Conservation (phyloP, 2,329 filamentous ascomycete species). For the Colletotrichum lentis region DNA sequence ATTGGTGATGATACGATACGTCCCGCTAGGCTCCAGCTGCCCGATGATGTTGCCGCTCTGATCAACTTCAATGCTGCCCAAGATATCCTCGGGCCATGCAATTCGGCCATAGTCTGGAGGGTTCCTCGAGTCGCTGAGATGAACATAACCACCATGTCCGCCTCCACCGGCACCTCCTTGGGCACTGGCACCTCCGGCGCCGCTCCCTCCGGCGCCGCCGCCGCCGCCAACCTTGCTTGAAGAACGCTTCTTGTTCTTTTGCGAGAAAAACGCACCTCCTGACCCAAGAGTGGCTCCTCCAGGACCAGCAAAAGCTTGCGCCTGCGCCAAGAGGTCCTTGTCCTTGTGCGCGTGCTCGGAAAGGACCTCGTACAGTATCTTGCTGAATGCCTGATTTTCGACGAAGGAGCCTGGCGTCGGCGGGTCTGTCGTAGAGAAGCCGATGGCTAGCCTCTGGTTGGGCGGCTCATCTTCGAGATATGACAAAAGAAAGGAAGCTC, state of each 20-base stretch:
- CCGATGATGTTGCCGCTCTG: constrained; percentile 64
- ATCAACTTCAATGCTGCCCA: constrained; percentile 73
- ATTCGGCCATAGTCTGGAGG: constrained; percentile 73
- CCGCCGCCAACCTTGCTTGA: constrained; percentile 50
- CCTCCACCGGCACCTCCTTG: constrained; percentile 69
- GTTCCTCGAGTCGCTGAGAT: constrained; percentile 70
- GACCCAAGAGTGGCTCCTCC: constrained; percentile 63
- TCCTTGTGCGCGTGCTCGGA: constrained; percentile 64
- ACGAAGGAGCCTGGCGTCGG: constrained; percentile 68
- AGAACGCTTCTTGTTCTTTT: constrained; percentile 49
- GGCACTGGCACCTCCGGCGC: constrained; percentile 64
- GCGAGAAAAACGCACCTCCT: constrained; percentile 60
- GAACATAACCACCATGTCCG: constrained; percentile 69
- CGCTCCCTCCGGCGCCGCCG: constrained; percentile 54
- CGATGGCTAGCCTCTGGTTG: constrained; percentile 62
- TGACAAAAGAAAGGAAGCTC: constrained; percentile 63
- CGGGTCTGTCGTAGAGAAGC: constrained; percentile 65
- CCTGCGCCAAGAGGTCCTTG: constrained; percentile 63
- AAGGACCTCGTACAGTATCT: constrained; percentile 66
- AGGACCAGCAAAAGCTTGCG: constrained; percentile 66
- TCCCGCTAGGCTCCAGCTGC: constrained; percentile 67
- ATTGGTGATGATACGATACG: constrained; percentile 70
- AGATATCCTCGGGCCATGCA: constrained; percentile 74
- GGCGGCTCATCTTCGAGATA: constrained; percentile 68
- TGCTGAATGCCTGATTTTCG: constrained; percentile 67